Base-by-base conservation (phyloP, 164 flowering plant genomes). In the Chloranthus sessilifolius region DNA sequence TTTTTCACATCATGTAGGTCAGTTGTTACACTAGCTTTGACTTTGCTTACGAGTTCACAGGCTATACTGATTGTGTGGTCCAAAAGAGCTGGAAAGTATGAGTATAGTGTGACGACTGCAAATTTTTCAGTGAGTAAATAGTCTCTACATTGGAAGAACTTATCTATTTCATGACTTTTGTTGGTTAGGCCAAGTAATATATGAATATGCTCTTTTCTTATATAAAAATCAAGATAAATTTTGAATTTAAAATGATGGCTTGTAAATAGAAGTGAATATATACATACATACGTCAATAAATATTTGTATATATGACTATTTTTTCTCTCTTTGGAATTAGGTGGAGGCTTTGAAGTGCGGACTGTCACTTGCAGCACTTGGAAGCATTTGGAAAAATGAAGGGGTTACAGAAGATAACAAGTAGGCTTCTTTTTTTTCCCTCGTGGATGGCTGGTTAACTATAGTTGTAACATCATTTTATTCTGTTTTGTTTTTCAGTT, bases 1-100 rank as follows among this genome's bases (percentile, higher is more conserved):
- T 20, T 5, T 38, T 64, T n/a, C n/a, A n/a, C n/a, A n/a, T n/a
- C 26, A 4, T 40, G 30, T 46, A 91, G 98, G 79, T 73, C 92
- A 9, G n/a, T 72, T 43, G 98, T 88, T 17, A 85, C 95, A 2
- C 55, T 83, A 43, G 79, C 88, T 33, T 67, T 91, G 74, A 91
- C 98, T 31, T 14, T 91, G 47, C 90, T 91, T 29, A 91, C 98
- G 19, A 91, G 98, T 64, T 91, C 98, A 24, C 98, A 91, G 73
- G 88, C 95, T 17, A 88, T 91, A 59, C 77, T 91, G n/a, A 91
- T 91, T 63, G 98, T 83, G 21, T 91, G 96, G 96, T 91, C 98
- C 4, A 91, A 88, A 74, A 72, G 95, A 72, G 98, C 98, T 50
- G 98, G 98, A 31, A 91, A 85, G 68, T 91, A 91, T 58, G 98